phyloP scores from a whole-genome alignment of 441 rosid genomes.

The Raphanus hybrid region DNA sequence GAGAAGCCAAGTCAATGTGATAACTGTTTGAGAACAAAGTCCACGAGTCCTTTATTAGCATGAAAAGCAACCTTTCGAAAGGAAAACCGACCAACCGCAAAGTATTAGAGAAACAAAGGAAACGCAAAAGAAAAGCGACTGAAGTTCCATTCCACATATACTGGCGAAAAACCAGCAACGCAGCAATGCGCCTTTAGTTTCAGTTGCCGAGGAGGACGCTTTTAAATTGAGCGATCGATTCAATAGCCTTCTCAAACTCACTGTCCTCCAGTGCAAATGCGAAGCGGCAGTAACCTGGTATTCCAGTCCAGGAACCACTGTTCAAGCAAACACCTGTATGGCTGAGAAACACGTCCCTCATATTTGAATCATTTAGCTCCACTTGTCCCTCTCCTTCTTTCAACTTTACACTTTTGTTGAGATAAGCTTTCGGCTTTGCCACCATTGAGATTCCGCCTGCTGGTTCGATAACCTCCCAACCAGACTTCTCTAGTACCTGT shows the following conservation, averaged over 20 bases:
- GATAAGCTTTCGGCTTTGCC: constrained; percentile 80
- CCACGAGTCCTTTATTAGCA: constrained; percentile 12
- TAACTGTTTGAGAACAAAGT: background rate
- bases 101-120: constrained; percentile 29
- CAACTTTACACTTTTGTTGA: constrained; percentile 61
- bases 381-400: constrained; percentile 43
- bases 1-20: background rate
- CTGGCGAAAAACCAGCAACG: background rate
- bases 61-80: background rate
- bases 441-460: constrained; percentile 80
- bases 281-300: constrained; percentile 92
- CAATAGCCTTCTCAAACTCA: constrained; percentile 77
- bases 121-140: background rate
- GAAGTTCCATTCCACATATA: background rate
- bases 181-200: constrained; percentile 4
- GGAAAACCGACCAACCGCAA: background rate
- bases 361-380: constrained; percentile 60
- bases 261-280: constrained; percentile 69
- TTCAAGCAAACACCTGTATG: constrained; percentile 86
- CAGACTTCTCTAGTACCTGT: constrained; percentile 70
- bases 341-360: constrained; percentile 72
- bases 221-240: constrained; percentile 64
- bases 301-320: constrained; percentile 83
- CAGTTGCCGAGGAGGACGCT: constrained; percentile 40
- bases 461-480: constrained; percentile 82